Evolutionary conservation across 139 green algal species (phyloP).

Genomic region (Tetraselmis striata): DNA sequence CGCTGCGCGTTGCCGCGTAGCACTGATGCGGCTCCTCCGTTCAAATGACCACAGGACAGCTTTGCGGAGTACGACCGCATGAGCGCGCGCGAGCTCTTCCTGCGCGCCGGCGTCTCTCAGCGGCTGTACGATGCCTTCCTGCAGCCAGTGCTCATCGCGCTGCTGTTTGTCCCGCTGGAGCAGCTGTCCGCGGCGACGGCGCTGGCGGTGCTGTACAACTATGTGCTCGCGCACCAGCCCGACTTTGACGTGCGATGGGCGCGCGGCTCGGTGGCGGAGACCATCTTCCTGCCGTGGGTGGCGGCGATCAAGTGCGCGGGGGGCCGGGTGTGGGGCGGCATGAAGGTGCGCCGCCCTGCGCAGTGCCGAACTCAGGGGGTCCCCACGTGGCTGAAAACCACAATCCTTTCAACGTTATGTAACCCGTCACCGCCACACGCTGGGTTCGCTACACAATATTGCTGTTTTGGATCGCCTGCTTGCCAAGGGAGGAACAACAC

Average conservation of each 20-base stretch:
- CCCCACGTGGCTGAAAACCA: too few species aligned
- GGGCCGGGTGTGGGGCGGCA: slow-evolving; percentile 8
- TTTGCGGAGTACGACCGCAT: slow-evolving; percentile 21
- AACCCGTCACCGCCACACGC: too few species aligned
- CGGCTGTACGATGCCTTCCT: slow-evolving; percentile 20
- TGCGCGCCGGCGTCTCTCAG: slow-evolving; percentile 1
- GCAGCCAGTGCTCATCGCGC: slow-evolving; percentile 14
- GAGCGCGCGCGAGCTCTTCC: slow-evolving; percentile 8
- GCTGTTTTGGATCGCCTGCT: too few species aligned
- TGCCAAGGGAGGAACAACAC: too few species aligned
- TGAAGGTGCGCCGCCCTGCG: slow-evolving; percentile 5
- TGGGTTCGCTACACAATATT: too few species aligned
- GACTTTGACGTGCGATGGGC: slow-evolving; percentile 38
- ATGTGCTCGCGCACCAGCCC: slow-evolving; percentile 28
- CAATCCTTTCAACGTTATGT: too few species aligned
- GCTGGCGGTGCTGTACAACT: slow-evolving; percentile 28
- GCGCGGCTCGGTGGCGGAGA: slow-evolving; percentile 14
- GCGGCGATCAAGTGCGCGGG: slow-evolving; percentile 7
- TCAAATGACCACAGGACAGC: background rate
- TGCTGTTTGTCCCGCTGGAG: slow-evolving; percentile 17
- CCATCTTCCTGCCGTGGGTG: slow-evolving; percentile 13
- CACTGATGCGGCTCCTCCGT: too few species aligned
- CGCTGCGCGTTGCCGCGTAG: too few species aligned
- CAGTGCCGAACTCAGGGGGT: too few species aligned
- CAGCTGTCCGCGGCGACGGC: slow-evolving; percentile 24